Evolutionary conservation across 2,329 filamentous ascomycete genomes (phyloP).

Genomic region (Sarocladium kiliense): DNA sequence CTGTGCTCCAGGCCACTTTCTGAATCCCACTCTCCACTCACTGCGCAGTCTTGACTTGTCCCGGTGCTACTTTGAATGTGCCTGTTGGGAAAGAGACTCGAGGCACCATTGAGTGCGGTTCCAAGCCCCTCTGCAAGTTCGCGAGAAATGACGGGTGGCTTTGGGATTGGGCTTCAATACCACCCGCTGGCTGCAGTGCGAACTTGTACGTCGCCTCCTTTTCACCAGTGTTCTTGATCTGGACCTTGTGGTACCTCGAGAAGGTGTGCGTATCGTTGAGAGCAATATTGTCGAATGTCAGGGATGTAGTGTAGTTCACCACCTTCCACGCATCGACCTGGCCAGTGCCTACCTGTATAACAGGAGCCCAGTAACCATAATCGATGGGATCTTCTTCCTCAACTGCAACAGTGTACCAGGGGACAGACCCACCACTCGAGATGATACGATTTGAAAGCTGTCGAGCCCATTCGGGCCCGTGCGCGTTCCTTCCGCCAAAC

Average conservation of each 20-base stretch:
- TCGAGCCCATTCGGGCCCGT: slow-evolving; percentile 25
- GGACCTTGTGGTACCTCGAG: slow-evolving; percentile 16
- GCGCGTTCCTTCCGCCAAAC: slow-evolving; percentile 23
- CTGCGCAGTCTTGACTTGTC: slow-evolving; percentile 12
- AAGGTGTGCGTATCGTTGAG: slow-evolving; percentile 40
- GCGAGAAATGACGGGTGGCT: neutral
- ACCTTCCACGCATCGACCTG: slow-evolving; percentile 37
- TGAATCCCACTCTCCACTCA: neutral
- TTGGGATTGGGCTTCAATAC: slow-evolving; percentile 26
- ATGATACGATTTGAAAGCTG: slow-evolving; percentile 25
- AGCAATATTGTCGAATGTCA: slow-evolving; percentile 32
- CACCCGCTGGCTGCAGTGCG: slow-evolving; percentile 23
- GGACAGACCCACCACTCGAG: slow-evolving; percentile 22
- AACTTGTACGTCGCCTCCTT: slow-evolving; percentile 27
- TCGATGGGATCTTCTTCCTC: slow-evolving; percentile 11
- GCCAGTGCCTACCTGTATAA: slow-evolving; percentile 34
- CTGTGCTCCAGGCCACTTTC: too few species aligned
- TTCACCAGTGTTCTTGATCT: slow-evolving; percentile 31
- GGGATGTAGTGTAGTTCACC: slow-evolving; percentile 28
- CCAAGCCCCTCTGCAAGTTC: neutral
- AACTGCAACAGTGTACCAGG: slow-evolving; percentile 19
- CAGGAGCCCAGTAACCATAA: slow-evolving; percentile 21
- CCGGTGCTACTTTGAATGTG: slow-evolving; percentile 13
- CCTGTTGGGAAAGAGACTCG: neutral
- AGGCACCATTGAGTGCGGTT: neutral